Conservation (phyloP, 192 early-diverging fungal species). For the Linnemannia hyalina region DNA sequence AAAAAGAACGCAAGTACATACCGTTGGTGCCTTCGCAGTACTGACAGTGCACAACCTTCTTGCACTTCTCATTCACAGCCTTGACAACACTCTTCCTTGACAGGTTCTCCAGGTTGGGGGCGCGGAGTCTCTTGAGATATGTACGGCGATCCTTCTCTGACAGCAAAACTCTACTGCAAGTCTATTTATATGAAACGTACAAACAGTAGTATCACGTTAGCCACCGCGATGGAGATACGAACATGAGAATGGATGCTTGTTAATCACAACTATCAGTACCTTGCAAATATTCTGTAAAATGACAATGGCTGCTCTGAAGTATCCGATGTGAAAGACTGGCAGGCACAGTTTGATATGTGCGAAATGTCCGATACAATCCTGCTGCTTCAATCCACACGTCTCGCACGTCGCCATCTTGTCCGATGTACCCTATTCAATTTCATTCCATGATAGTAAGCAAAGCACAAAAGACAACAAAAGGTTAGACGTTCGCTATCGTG, state of each 20-base stretch:
- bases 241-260: neutral
- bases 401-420: constrained; percentile 88
- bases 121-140: constrained; percentile 77
- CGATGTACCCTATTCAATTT: constrained; percentile 75
- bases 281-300: constrained; percentile 99
- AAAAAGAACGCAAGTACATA: constrained; percentile 22
- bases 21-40: constrained; percentile 88
- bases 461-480: neutral
- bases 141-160: constrained; percentile 82
- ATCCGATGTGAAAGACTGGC: constrained; percentile 99
- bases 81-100: constrained; percentile 85
- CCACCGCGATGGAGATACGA: neutral
- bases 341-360: constrained; percentile 92
- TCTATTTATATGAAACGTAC: constrained; percentile 57
- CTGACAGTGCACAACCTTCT: constrained; percentile 88
- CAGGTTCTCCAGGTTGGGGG: constrained; percentile 86
- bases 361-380: constrained; percentile 97
- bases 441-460: neutral
- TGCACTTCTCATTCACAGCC: constrained; percentile 85
- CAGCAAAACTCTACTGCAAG: constrained; percentile 90
- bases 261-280: constrained; percentile 56
- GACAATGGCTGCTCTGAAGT: constrained; percentile 89
- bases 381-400: constrained; percentile 88
- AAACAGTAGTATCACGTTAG: neutral
- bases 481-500: neutral